Evolutionary conservation across 352 stramenopile species (phyloP).

Genomic region (Pythium apleroticum): DNA sequence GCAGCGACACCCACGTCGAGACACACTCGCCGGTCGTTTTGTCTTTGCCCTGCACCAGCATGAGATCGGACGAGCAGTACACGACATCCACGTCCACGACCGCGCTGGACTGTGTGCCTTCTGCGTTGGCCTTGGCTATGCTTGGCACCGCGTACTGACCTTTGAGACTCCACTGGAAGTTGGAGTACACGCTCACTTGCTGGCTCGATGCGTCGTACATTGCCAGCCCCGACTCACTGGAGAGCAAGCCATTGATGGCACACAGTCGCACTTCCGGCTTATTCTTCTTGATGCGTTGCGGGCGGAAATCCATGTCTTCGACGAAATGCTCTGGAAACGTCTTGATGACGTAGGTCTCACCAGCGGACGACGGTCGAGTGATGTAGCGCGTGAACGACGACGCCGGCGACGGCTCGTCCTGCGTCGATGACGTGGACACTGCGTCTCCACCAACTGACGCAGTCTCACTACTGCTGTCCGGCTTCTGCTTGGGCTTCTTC

Average conservation of each 20-base stretch:
- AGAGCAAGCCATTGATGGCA: constrained; percentile 73
- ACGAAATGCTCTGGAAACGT: constrained; percentile 87
- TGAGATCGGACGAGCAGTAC: constrained; percentile 81
- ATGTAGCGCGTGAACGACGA: constrained; percentile 20
- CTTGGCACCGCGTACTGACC: constrained; percentile 69
- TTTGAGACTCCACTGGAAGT: constrained; percentile 79
- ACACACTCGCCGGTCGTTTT: constrained; percentile 39
- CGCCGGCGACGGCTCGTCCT: constrained; percentile 10
- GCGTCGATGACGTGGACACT: not conserved
- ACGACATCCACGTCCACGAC: constrained; percentile 53
- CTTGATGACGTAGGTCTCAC: constrained; percentile 57
- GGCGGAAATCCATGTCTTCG: constrained; percentile 82
- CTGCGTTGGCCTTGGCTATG: constrained; percentile 10
- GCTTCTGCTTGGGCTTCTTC: constrained; percentile 17
- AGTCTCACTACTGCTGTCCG: constrained; percentile 7
- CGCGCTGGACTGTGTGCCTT: constrained; percentile 7
- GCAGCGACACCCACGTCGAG: constrained; percentile 80
- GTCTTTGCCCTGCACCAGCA: constrained; percentile 70
- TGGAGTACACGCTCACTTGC: constrained; percentile 68
- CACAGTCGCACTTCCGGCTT: constrained; percentile 56
- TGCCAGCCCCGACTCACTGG: constrained; percentile 70
- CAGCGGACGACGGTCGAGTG: constrained; percentile 3
- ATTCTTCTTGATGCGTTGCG: constrained; percentile 84
- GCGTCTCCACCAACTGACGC: not conserved
- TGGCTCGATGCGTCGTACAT: constrained; percentile 55